Base-by-base conservation (phyloP, 2,329 filamentous ascomycete species). In the Colletotrichum tofieldiae region DNA sequence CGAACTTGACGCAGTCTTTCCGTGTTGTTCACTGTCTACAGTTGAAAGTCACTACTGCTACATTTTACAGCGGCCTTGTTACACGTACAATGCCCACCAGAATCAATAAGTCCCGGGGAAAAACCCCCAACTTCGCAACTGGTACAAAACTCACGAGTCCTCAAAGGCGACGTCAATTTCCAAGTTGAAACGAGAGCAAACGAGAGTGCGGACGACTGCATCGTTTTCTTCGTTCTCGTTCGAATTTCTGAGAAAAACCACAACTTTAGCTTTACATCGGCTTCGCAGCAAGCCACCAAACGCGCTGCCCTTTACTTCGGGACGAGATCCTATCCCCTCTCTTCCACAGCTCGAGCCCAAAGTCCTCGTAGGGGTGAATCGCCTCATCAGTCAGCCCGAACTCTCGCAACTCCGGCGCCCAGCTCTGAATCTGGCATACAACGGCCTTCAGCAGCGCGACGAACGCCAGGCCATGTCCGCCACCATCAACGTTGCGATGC, bases 231-330 rank as follows among this genome's bases (percentile, higher is more conserved):
- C 23, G 18, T 41, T 41, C 47, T 5, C 2, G 12, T 37, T 9
- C 58, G 1, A 32, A 23, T 18, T 14, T 9, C 18, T 32, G n/a
- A 35, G 7, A 26, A n/a, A 1, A 43, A 14, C 16, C 18, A 20
- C 26, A 3, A 14, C 45, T 14, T 26, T 16, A 11, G 8, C 5
- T 39, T 72, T 12, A 72, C 12, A 72, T 26, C 5, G 69, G 69
- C 39, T 49, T 69, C 47, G 69, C 69, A n/a, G 69, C 69, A 7
- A 72, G 52, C 69, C 69, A 72, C 69, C 69, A 72, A 12, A 72
- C 69, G 14, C 59, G 54, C 45, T 72, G 69, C 14, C 45, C 69
- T 39, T 69, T 60, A 1, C 65, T 43, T 29, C 69, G 62, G 1
- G 69, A 68, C 23, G 65, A 55, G 37, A 72, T 60, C 18, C 52